phyloP scores from a whole-genome alignment of 495 filamentous ascomycete species.

The Pyrenula massariospora region DNA sequence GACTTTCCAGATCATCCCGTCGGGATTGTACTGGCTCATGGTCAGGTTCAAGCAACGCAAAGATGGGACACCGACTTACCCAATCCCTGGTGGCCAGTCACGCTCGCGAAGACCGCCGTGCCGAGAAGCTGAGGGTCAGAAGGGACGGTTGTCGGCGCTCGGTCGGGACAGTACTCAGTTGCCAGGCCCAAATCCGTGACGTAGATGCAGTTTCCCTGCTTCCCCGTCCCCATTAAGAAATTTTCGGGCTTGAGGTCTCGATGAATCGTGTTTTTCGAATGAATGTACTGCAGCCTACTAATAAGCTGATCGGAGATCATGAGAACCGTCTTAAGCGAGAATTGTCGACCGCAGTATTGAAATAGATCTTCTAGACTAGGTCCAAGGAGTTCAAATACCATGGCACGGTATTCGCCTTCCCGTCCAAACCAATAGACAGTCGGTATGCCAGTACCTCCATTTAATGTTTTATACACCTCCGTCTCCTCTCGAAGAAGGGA shows the following conservation, averaged over 20 bases:
- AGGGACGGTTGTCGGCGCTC: not conserved
- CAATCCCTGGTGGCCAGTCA: conserved; percentile 19
- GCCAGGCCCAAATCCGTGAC: conserved; percentile 82
- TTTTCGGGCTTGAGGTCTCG: conserved; percentile 76
- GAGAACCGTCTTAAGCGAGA: conserved; percentile 28
- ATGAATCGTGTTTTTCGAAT: conserved; percentile 21
- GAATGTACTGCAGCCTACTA: conserved; percentile 17
- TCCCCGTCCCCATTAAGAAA: conserved; percentile 68
- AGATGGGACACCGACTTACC: conserved; percentile 8
- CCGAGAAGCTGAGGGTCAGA: conserved; percentile 4
- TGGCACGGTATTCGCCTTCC: conserved; percentile 14
- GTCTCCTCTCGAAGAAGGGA: conserved; percentile 11
- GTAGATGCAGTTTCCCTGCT: conserved; percentile 40
- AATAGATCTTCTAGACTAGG: conserved; percentile 24
- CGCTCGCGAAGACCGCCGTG: conserved; percentile 14
- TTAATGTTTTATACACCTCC: conserved; percentile 9
- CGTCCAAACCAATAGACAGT: conserved; percentile 16
- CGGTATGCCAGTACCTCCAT: not conserved
- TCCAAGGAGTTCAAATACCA: conserved; percentile 24
- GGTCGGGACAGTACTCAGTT: conserved; percentile 18
- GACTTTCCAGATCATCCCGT: conserved; percentile 25
- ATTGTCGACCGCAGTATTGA: conserved; percentile 17
- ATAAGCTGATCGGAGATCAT: conserved; percentile 25
- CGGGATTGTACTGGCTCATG: conserved; percentile 16
- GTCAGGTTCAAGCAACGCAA: conserved; percentile 8